Percentiles rank a stretch among this genome's conserved stretches.
These are phyloP conservation scores for Epichloe sibirici DNA, from an alignment of 2,329 filamentous ascomycete genomes.

Conservation along the genomic window DNA sequence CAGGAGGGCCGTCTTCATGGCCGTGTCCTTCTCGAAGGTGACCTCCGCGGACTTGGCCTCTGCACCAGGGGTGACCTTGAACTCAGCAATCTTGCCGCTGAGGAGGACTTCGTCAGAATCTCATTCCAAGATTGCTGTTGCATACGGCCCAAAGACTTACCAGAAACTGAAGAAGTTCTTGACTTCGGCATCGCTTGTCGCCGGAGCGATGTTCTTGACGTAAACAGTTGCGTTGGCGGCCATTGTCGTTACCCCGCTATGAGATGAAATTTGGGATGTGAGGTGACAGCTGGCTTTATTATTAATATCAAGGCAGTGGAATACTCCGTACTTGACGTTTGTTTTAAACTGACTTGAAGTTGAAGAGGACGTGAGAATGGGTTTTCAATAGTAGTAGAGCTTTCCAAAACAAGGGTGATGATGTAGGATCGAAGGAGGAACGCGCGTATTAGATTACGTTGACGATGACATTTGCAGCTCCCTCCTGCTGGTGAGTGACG, in stretches of 20 bases:
- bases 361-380: too few species aligned
- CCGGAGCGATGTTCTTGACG: slow-evolving; percentile 75
- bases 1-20: slow-evolving; percentile 90
- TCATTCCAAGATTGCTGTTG: background rate
- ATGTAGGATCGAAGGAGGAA: too few species aligned
- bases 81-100: slow-evolving; percentile 80
- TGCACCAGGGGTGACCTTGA: slow-evolving; percentile 60
- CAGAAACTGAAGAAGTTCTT: slow-evolving; percentile 96
- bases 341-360: background rate
- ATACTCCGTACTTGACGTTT: background rate
- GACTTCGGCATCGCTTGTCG: slow-evolving; percentile 82
- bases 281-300: background rate
- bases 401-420: too few species aligned
- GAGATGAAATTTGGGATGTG: background rate
- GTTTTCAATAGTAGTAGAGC: too few species aligned
- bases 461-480: too few species aligned
- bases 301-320: background rate
- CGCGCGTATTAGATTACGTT: too few species aligned
- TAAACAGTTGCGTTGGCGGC: slow-evolving; percentile 38
- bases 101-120: background rate
- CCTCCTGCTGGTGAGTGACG: background rate
- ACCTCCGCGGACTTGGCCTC: slow-evolving; percentile 77
- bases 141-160: slow-evolving; percentile 33
- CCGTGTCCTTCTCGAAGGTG: slow-evolving; percentile 91
- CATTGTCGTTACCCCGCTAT: slow-evolving; percentile 6